Evolutionary conservation across 2,329 filamentous ascomycete species (phyloP), one percentile per base, ranked within the genome.

Genomic region (Cercospora sp.): DNA sequence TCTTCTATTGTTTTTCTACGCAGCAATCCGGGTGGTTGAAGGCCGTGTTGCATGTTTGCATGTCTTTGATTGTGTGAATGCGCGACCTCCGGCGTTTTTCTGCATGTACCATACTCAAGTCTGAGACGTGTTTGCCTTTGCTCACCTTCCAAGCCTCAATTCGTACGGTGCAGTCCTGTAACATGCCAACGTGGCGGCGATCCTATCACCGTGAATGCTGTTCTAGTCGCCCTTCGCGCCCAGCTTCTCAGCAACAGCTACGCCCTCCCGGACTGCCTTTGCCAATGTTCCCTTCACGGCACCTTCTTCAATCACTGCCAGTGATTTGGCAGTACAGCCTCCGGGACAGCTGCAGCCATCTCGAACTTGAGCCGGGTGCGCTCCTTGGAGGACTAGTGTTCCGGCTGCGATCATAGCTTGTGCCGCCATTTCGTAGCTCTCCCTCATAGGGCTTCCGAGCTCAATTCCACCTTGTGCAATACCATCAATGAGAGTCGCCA

Each of bases 271-370:
- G 12, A 93, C 86, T 2, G 91, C 90, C 74, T 87, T 86, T 1
- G 89, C 84, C 20, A 93, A 84, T 0, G 85, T 86, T 3, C 89
- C 89, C 71, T 91, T 86, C 9, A 92, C 87, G 8, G 85, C 82
- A 9, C 89, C 90, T 75, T 94, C 91, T 78, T 94, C 91, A 5
- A 94, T 80, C 7, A 90, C 89, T 74, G 92, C 77, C 60, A 94
- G 79, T 0, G 91, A 91, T 1, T 88, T 89, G 69, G 93, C 93
- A 4, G 90, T 93, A 79, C 90, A 93, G 1, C 91, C 91, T 3
- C 90, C 91, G 0, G 91, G 91, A 0, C 90, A 93, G 72, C 84
- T 88, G n/a, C 93, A 89, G 80, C 91, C 91, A 73, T 94, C 91
- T 62, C 89, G 85, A 60, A 94, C 80, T n/a, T 93, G 80, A 16